phyloP scores from a whole-genome alignment of 2,329 filamentous ascomycete species.

The Cladobotryum mycophilum region DNA sequence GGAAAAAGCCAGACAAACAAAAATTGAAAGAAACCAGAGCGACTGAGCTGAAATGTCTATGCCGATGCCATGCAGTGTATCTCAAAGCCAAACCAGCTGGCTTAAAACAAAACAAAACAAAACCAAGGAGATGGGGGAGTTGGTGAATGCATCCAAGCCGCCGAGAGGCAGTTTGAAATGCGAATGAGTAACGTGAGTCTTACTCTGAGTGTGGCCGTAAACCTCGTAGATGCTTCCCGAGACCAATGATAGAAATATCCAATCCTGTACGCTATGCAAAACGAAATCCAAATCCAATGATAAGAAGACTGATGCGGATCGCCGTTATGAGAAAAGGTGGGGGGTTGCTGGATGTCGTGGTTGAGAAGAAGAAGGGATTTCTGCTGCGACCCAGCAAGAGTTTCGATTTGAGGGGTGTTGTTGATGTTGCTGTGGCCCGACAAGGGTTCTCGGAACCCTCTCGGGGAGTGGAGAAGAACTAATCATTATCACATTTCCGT shows the following conservation, averaged over 20 bases:
- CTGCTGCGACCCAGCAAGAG: background rate
- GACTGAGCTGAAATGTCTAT: constrained; percentile 11
- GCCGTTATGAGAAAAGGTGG: constrained; percentile 2
- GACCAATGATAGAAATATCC: constrained; percentile 11
- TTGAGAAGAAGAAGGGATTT: constrained; percentile 4
- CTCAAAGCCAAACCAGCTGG: constrained; percentile 13
- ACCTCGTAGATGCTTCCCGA: constrained; percentile 7
- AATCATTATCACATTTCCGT: constrained; percentile 21
- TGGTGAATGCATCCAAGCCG: constrained; percentile 7
- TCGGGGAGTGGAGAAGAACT: constrained; percentile 2
- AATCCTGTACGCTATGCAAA: constrained; percentile 22
- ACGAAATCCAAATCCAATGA: constrained; percentile 7
- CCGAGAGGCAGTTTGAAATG: constrained; percentile 24
- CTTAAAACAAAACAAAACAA: background rate
- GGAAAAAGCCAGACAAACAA: background rate
- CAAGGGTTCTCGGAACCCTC: constrained; percentile 5
- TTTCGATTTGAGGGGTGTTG: background rate
- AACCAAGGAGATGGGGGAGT: too few relatives aligned
- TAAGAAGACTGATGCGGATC: constrained; percentile 1
- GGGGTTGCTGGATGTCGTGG: constrained; percentile 1
- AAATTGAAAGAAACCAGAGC: constrained; percentile 8
- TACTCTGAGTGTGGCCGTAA: constrained; percentile 3
- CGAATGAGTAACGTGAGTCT: constrained; percentile 11
- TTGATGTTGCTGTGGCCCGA: background rate
- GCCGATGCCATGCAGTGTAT: constrained; percentile 11